These are phyloP conservation scores for Rhinocladiella mackenziei DNA, from an alignment of 2,329 filamentous ascomycete genomes.

Conservation along the genomic window DNA sequence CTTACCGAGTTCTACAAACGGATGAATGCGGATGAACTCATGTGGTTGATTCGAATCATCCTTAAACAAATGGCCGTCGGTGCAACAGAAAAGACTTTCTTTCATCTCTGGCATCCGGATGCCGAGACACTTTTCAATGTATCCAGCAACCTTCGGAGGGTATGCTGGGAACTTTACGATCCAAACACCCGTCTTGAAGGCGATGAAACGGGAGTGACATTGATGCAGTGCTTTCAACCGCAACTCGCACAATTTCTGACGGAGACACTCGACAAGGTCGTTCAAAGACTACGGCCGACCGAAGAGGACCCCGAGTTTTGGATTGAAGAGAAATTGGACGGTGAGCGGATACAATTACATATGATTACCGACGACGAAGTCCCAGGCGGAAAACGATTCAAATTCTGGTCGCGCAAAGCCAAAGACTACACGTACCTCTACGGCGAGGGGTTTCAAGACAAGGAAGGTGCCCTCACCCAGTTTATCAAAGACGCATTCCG, in stretches of 20 bases:
- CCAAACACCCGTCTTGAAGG: conserved; percentile 67
- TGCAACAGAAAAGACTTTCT: conserved; percentile 82
- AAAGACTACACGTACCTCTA: conserved; percentile 97
- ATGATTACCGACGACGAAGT: conserved; percentile 68
- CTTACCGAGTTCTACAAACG: conserved; percentile 78
- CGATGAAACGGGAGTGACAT: conserved; percentile 66
- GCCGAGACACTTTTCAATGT: conserved; percentile 79
- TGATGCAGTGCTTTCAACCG: conserved; percentile 96
- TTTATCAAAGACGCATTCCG: conserved; percentile 75
- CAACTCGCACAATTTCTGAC: conserved; percentile 82
- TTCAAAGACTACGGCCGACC: conserved; percentile 61
- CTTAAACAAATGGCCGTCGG: conserved; percentile 71
- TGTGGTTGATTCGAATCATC: conserved; percentile 93
- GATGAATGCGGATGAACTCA: conserved; percentile 91
- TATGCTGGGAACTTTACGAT: conserved; percentile 90
- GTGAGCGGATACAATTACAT: conserved; percentile 95
- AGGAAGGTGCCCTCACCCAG: conserved; percentile 71
- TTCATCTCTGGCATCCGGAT: conserved; percentile 77
- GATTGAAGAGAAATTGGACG: conserved; percentile 97
- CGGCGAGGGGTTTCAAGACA: conserved; percentile 69
- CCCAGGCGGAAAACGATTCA: conserved; percentile 68
- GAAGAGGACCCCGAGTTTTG: conserved; percentile 76
- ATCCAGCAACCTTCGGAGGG: conserved; percentile 80
- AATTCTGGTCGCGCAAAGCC: conserved; percentile 91
- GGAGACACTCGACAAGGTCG: conserved; percentile 44